Base-by-base conservation (phyloP, 1,139 yeast genomes). In the Pichia sp. region DNA sequence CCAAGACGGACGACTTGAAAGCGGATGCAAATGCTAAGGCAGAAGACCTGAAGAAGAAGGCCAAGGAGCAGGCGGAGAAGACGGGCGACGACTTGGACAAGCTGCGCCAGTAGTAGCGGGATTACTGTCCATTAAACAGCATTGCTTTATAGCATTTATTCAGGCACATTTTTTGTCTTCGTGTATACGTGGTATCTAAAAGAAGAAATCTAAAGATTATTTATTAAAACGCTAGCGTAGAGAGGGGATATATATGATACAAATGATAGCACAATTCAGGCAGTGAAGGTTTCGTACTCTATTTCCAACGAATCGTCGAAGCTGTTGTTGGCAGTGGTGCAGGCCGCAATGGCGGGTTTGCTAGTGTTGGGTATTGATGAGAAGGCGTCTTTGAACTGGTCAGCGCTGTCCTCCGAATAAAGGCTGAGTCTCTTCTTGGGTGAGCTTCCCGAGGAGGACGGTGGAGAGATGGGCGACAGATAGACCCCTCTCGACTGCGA, bases 271-370 rank as follows among this genome's bases (percentile, higher is more conserved):
- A 19, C 15, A 16, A 10, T 11, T 43, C n/a, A 54, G 23, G 47
- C 30, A 31, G 54, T 54, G 16, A 51, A 54, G 2, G 54, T 54
- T 38, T 54, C 57, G 34, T 45, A 54, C 31, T 54, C 57, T 30
- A 54, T 45, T 19, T 44, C 48, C 15, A 50, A 30, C 43, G 49
- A 46, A 29, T 23, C 15, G 36, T 26, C n/a, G 36, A 15, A 19
- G 26, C 29, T 45, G 13, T 15, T 40, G 15, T 5, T 13, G 16
- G 19, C 7, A 15, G 26, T 40, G 1, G 40, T 36, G 15, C 11
- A 31, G 11, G n/a, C 3, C 15, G 40, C 23, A 10, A 15, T 36
- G 40, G 40, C 15, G 10, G 40, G 23, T 19, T 36, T 13, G 15
- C n/a, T 47, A 1, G 7, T 6, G 2, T 26, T 2, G 13, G 49